Evolutionary conservation across 23 red algal species (phyloP).

Genomic region (Gracilaria gracilis): DNA sequence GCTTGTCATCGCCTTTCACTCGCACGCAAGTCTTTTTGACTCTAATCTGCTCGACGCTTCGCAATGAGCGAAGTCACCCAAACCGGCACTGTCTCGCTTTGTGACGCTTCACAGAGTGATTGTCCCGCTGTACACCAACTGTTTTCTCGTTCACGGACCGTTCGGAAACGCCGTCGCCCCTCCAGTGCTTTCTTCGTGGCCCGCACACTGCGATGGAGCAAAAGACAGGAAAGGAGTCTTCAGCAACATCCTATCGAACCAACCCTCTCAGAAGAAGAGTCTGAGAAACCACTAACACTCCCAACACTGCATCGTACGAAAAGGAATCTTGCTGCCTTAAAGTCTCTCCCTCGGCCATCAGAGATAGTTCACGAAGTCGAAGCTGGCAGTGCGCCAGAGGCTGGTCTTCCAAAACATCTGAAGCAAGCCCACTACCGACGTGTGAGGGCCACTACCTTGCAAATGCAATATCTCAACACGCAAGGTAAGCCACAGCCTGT

Average conservation of each 20-base stretch:
- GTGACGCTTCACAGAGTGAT: neutral
- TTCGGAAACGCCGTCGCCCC: neutral
- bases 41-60: neutral
- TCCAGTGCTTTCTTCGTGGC: neutral
- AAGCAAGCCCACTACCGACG: slow-evolving; percentile 35
- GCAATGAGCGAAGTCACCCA: neutral
- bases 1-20: too few species aligned
- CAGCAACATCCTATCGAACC: neutral
- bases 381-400: slow-evolving; percentile 40
- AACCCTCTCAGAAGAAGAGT: slow-evolving; percentile 13
- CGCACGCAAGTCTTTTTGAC: too few species aligned
- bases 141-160: neutral
- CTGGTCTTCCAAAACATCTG: slow-evolving; percentile 3
- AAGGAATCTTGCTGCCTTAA: slow-evolving; percentile 11
- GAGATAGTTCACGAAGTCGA: slow-evolving; percentile 41
- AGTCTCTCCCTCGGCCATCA: slow-evolving; percentile 42
- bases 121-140: neutral
- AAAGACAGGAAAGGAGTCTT: slow-evolving; percentile 4
- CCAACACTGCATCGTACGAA: slow-evolving; percentile 14
- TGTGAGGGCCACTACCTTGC: slow-evolving; percentile 29
- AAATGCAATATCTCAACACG: slow-evolving; percentile 39
- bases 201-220: slow-evolving; percentile 4
- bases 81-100: neutral
- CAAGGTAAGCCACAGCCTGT: slow-evolving; percentile 44
- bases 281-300: neutral